Base-by-base conservation (phyloP, 1,139 yeast species). In the Magnusiomyces tetraspermus region DNA sequence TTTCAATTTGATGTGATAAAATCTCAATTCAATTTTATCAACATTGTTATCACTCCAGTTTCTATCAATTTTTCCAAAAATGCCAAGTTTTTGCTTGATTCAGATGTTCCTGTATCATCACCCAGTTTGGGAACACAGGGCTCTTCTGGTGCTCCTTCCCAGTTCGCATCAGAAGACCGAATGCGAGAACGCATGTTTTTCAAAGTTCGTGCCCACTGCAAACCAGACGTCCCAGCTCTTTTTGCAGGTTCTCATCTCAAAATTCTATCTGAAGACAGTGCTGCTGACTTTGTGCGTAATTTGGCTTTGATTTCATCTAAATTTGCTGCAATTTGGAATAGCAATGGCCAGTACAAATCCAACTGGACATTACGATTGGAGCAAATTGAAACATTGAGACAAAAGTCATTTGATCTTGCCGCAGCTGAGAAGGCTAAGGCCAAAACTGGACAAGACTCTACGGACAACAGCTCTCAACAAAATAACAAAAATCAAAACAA, bases 1-100 rank as follows among this genome's bases (percentile, higher is more conserved):
- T 85, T 85, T 68, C 78, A 83, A 58, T 85, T 85, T 69, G 85
- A 85, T 59, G 67, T 82, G 43, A 80, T 88, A 57, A 77, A 79
- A 63, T 79, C 89, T 17, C 95, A 88, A 67, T 88, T 88, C 73
- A 87, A 85, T 61, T 87, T 87, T 66, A 73, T 88, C 64, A 85
- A 83, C 60, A 80, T 88, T 58, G 94, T 87, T 37, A 79, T 88
- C 37, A 75, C 84, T 6, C 95, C 95, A 0, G 83, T 81, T 56
- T 65, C 73, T 21, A 66, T 58, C 33, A 58, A 63, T 22, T 60
- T 63, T 19, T 52, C 53, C 5, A 37, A 52, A 15, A 38, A 21
- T 19, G 24, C 42, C 24, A 38, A 38, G 6, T 38, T 38, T 38
- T 3, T 38, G 42, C 5, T 38, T 38, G 42, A 38, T 19, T 22